These are phyloP conservation scores for Astragalus membranaceus DNA, from an alignment of 306 rosid species.

Conservation along the genomic window DNA sequence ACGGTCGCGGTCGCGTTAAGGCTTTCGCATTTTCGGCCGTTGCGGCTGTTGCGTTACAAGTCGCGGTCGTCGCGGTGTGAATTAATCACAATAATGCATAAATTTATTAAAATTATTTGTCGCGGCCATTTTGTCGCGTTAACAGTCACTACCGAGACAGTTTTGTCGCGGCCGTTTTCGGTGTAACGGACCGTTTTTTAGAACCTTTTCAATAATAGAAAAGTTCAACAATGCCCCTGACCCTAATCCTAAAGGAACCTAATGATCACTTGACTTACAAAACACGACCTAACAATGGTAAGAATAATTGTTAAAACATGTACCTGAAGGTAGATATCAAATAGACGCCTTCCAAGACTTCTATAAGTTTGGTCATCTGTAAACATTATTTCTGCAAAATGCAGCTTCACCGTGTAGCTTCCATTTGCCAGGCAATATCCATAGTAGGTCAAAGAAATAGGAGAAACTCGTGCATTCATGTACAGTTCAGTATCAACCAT, in stretches of 20 bases:
- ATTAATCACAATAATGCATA: too few relatives aligned
- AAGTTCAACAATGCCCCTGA: background rate
- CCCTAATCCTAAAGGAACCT: background rate
- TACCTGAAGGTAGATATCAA: conserved; percentile 54
- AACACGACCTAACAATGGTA: background rate
- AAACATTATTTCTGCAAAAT: conserved; percentile 51
- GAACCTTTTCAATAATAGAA: too few relatives aligned
- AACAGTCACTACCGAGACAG: too few relatives aligned
- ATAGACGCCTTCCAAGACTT: conserved; percentile 49
- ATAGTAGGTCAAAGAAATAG: conserved; percentile 58
- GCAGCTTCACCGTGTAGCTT: conserved; percentile 32
- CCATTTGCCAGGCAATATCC: conserved; percentile 52
- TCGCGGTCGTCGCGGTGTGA: too few relatives aligned
- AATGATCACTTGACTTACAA: background rate
- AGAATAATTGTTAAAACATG: background rate
- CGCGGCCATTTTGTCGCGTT: too few relatives aligned
- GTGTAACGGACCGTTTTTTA: too few relatives aligned
- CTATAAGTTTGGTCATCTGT: conserved; percentile 11
- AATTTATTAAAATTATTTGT: too few relatives aligned
- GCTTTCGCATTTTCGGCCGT: too few relatives aligned
- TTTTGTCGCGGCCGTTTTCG: too few relatives aligned
- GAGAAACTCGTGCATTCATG: conserved; percentile 53
- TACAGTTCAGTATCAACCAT: conserved; percentile 32
- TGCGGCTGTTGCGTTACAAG: too few relatives aligned
- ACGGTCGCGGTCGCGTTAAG: too few relatives aligned